Evolutionary conservation across 164 flowering plant genomes (phyloP).

Genomic region (Vitis cinerea): DNA sequence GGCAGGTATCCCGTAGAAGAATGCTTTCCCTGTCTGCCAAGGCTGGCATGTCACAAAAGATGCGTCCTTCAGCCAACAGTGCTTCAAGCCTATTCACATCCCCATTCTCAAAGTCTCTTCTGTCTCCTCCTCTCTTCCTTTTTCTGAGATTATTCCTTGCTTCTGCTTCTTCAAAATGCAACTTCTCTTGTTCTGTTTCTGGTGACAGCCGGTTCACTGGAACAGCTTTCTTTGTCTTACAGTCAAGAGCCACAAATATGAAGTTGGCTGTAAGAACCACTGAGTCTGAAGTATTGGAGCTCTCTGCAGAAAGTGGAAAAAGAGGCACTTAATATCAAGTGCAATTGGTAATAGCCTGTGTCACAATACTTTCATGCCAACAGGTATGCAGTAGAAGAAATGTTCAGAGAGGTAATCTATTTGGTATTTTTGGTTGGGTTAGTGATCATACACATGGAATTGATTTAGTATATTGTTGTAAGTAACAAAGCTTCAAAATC

Average conservation of each 20-base stretch:
- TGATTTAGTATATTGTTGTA: too few relatives aligned
- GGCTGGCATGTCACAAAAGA: slow-evolving; percentile 96
- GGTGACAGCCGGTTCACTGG: slow-evolving; percentile 80
- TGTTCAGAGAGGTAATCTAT: too few relatives aligned
- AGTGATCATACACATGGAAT: too few relatives aligned
- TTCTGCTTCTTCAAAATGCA: slow-evolving; percentile 75
- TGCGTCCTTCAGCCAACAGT: slow-evolving; percentile 77
- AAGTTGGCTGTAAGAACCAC: slow-evolving; percentile 85
- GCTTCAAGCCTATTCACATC: slow-evolving; percentile 42
- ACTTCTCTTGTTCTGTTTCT: slow-evolving; percentile 69
- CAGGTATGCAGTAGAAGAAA: too few relatives aligned
- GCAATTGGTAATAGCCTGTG: too few relatives aligned
- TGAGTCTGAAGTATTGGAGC: slow-evolving; percentile 40
- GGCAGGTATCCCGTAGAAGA: slow-evolving; percentile 74
- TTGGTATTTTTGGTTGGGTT: too few relatives aligned
- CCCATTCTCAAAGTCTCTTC: slow-evolving; percentile 47
- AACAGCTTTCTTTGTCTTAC: slow-evolving; percentile 83
- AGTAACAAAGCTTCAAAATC: too few relatives aligned
- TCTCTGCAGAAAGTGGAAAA: slow-evolving; percentile 29
- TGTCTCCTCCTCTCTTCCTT: slow-evolving; percentile 47
- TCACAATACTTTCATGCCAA: too few relatives aligned
- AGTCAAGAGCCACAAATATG: slow-evolving; percentile 96
- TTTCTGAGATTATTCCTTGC: slow-evolving; percentile 64
- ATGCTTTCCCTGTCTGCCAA: slow-evolving; percentile 93
- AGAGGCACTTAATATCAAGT: too few relatives aligned